Conservation (phyloP, 2,329 filamentous ascomycete species). For the Endothia cerciana region DNA sequence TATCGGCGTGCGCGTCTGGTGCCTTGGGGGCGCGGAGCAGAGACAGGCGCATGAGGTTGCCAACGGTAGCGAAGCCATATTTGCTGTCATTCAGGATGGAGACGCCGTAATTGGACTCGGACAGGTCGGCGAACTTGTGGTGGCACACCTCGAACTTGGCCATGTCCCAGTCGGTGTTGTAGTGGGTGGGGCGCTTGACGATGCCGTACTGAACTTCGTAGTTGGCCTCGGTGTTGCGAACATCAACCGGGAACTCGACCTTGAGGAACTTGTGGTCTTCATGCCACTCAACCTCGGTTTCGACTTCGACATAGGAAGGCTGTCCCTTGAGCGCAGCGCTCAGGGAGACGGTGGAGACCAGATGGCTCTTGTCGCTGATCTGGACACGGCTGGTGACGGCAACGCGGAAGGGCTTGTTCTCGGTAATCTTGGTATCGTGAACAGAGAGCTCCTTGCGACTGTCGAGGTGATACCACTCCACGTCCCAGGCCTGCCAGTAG, state of each 20-base stretch:
- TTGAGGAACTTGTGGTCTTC: conserved; percentile 98
- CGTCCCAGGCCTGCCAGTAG: conserved; percentile 98
- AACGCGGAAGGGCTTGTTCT: conserved; percentile 74
- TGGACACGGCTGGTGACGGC: conserved; percentile 82
- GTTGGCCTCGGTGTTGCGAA: conserved; percentile 87
- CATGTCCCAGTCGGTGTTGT: conserved; percentile 91
- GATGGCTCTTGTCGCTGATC: conserved; percentile 84
- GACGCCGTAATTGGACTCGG: conserved; percentile 85
- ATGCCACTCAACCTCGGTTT: conserved; percentile 91
- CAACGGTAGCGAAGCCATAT: conserved; percentile 90
- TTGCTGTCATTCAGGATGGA: conserved; percentile 95
- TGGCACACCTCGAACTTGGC: conserved; percentile 97
- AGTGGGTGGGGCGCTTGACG: conserved; percentile 88
- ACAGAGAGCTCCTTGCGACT: conserved; percentile 77
- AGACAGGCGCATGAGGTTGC: conserved; percentile 86
- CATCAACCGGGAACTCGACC: conserved; percentile 94
- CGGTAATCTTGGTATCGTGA: conserved; percentile 70
- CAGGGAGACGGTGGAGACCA: conserved; percentile 84
- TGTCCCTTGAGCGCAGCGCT: conserved; percentile 67
- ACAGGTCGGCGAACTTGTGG: conserved; percentile 91
- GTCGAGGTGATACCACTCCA: conserved; percentile 93
- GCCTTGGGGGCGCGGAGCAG: conserved; percentile 88
- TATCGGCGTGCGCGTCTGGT: conserved; percentile 90
- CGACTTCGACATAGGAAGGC: conserved; percentile 74
- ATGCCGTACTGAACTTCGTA: conserved; percentile 97